These are phyloP conservation scores for Ormosia semicastrata DNA, from an alignment of 306 rosid genomes.

Conservation along the genomic window DNA sequence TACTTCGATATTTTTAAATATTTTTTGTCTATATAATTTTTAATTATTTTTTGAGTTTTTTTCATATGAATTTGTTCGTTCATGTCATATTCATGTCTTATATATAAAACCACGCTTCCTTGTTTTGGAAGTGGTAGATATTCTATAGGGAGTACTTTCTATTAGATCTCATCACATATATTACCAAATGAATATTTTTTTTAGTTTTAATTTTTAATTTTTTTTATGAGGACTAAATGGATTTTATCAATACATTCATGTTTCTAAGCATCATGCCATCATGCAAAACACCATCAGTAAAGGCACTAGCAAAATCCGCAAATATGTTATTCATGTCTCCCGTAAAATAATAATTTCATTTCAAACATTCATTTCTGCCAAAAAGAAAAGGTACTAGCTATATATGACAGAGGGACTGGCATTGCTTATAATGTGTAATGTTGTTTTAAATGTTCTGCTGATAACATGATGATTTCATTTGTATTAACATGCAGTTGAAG, in stretches of 20 bases:
- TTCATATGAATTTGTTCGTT: too few species aligned
- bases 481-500: slow-evolving; percentile 49
- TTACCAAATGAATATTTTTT: neutral
- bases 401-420: neutral
- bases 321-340: neutral
- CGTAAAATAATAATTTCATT: neutral
- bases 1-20: too few species aligned
- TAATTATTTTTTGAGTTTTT: too few species aligned
- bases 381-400: neutral
- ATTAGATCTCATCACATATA: neutral
- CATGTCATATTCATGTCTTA: too few species aligned
- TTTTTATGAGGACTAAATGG: neutral
- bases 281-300: neutral
- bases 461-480: slow-evolving; percentile 21
- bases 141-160: neutral
- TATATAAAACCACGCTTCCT: neutral
- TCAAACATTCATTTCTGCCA: neutral
- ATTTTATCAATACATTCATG: neutral
- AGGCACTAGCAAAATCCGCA: neutral
- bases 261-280: too few species aligned
- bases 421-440: neutral
- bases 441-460: neutral
- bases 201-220: too few species aligned
- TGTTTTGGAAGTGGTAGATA: neutral
- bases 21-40: too few species aligned